Conservation (phyloP, 306 rosid genomes). For the Trifolium pratense region DNA sequence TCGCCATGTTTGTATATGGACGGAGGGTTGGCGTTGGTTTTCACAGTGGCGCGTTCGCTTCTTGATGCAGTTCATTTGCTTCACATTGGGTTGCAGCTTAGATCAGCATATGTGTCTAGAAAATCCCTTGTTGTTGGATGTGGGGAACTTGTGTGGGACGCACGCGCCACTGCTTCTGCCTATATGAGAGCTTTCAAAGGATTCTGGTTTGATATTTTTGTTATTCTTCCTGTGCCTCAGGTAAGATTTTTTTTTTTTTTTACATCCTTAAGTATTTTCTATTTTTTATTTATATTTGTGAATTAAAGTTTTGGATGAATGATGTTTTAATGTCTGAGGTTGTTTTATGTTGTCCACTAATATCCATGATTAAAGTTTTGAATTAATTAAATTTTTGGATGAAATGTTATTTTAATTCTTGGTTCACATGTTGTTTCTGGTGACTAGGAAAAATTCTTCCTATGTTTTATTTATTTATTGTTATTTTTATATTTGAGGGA, state of each 20-base stretch:
- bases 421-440: neutral
- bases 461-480: no score
- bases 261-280: no score
- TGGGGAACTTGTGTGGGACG: constrained; percentile 97
- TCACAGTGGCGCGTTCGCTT: constrained; percentile 69
- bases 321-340: neutral
- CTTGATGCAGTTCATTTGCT: constrained; percentile 76
- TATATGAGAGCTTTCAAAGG: constrained; percentile 73
- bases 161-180: constrained; percentile 77
- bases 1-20: constrained; percentile 95
- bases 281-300: no score
- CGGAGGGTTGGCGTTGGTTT: constrained; percentile 74
- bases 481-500: no score
- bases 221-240: constrained; percentile 92
- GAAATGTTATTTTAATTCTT: no score
- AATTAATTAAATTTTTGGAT: no score
- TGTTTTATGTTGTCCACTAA: neutral
- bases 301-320: neutral
- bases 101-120: constrained; percentile 81
- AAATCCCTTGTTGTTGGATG: constrained; percentile 94
- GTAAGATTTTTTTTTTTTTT: constrained; percentile 45
- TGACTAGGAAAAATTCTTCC: neutral
- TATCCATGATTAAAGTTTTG: no score
- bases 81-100: constrained; percentile 89
- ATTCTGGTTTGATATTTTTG: constrained; percentile 94